Evolutionary conservation across 1,139 yeast species (phyloP).

Genomic region (Torulaspora pretoriensis): DNA sequence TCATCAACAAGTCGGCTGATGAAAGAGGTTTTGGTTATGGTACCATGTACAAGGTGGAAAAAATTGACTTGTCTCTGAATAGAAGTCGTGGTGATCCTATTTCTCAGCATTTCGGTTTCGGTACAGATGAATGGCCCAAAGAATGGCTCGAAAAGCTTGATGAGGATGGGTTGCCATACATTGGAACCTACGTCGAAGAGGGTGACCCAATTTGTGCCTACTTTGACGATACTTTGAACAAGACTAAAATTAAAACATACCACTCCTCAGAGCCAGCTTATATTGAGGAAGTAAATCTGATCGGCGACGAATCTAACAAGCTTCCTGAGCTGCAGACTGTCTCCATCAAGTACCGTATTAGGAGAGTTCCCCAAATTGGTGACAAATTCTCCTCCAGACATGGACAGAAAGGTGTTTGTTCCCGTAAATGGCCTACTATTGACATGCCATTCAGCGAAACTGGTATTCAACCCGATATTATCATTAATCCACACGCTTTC

Average conservation of each 20-base stretch:
- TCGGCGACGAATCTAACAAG: constrained; percentile 72
- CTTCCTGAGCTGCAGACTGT: constrained; percentile 78
- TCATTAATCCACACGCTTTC: constrained; percentile 98
- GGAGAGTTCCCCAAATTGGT: constrained; percentile 93
- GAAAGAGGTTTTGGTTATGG: constrained; percentile 99
- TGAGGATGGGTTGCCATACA: constrained; percentile 86
- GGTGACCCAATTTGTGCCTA: constrained; percentile 96
- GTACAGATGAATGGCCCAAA: constrained; percentile 87
- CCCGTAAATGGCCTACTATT: constrained; percentile 94
- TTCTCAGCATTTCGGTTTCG: constrained; percentile 92
- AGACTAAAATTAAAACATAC: constrained; percentile 87
- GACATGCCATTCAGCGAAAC: constrained; percentile 97
- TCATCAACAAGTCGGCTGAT: constrained; percentile 91
- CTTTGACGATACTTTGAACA: constrained; percentile 85
- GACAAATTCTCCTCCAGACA: constrained; percentile 98
- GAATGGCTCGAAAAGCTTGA: constrained; percentile 85
- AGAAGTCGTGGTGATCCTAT: constrained; percentile 93
- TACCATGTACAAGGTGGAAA: constrained; percentile 91
- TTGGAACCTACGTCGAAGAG: constrained; percentile 84
- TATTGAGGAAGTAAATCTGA: constrained; percentile 88
- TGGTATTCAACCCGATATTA: constrained; percentile 96
- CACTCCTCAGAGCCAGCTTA: constrained; percentile 94
- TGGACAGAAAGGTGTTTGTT: constrained; percentile 99
- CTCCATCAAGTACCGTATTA: constrained; percentile 84
- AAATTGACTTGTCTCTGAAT: constrained; percentile 71